Conservation (phyloP, 2,329 filamentous ascomycete species). For the Simplicillium sp. region DNA sequence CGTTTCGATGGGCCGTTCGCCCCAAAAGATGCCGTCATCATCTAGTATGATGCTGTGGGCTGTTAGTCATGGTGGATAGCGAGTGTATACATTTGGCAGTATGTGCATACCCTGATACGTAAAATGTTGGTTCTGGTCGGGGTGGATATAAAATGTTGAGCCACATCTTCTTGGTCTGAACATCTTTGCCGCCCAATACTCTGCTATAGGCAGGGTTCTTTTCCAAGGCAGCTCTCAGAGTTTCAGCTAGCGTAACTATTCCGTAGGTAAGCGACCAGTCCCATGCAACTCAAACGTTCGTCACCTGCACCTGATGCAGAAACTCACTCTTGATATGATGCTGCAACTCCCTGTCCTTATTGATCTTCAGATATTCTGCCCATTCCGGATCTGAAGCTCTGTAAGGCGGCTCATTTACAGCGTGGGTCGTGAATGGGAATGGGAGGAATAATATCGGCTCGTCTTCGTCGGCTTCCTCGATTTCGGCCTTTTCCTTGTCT, state of each 20-base stretch:
- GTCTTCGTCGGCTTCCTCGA: conserved; percentile 30
- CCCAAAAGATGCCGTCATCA: conserved; percentile 37
- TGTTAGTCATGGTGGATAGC: conserved; percentile 11
- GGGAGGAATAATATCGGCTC: conserved; percentile 47
- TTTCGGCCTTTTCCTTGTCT: conserved; percentile 31
- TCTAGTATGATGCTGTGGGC: conserved; percentile 36
- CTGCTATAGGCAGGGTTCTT: conserved; percentile 30
- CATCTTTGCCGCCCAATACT: conserved; percentile 33
- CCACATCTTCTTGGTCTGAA: conserved; percentile 44
- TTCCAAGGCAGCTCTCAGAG: conserved; percentile 25
- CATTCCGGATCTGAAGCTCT: conserved; percentile 53
- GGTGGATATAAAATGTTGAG: conserved; percentile 52
- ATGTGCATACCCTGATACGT: conserved; percentile 46
- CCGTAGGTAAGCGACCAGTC: too few species aligned
- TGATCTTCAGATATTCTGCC: conserved; percentile 49
- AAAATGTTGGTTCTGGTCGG: conserved; percentile 48
- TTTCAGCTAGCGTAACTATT: conserved; percentile 16
- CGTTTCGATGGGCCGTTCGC: conserved; percentile 37
- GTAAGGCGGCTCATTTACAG: conserved; percentile 40
- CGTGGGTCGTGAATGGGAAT: conserved; percentile 47
- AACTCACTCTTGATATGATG: conserved; percentile 36
- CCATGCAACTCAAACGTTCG: too few species aligned
- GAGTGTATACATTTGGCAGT: not conserved
- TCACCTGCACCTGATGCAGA: too few species aligned
- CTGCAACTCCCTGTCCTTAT: conserved; percentile 38